Conservation (phyloP, 2,329 filamentous ascomycete species). For the Fusarium marasasianum region DNA sequence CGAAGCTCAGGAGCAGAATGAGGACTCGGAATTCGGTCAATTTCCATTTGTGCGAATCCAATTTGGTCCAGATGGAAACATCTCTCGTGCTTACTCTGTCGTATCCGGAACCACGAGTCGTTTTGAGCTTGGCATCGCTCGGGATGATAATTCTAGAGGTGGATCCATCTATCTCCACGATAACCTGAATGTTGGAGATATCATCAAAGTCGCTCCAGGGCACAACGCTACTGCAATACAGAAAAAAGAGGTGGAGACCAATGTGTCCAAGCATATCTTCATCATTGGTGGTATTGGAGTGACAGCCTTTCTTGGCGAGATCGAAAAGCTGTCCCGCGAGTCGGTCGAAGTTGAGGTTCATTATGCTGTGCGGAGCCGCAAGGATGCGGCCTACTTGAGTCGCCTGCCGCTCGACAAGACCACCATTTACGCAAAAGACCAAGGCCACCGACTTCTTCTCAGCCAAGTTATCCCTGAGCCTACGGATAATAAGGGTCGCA, state of each 20-base stretch:
- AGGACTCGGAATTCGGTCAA: not conserved
- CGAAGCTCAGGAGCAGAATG: not conserved
- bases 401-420: not conserved
- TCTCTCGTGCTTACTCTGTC: constrained; percentile 22
- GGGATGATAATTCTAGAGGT: constrained; percentile 15
- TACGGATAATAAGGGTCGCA: not conserved
- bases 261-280: constrained; percentile 1
- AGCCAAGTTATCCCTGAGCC: not conserved
- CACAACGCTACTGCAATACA: not conserved
- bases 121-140: constrained; percentile 14
- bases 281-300: constrained; percentile 21
- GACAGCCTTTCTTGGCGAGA: constrained; percentile 8
- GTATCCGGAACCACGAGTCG: constrained; percentile 2
- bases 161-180: constrained; percentile 20
- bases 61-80: constrained; percentile 1
- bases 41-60: constrained; percentile 22
- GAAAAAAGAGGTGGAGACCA: no score
- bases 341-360: not conserved
- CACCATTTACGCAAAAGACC: constrained; percentile 9
- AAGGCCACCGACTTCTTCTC: not conserved
- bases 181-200: not conserved
- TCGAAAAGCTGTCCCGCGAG: not conserved
- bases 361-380: constrained; percentile 14
- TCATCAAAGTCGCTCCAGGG: constrained; percentile 10
- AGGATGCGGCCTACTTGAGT: constrained; percentile 7